Evolutionary conservation across 2,329 filamentous ascomycete genomes (phyloP).

Genomic region (Chalaropsis thielavioides): DNA sequence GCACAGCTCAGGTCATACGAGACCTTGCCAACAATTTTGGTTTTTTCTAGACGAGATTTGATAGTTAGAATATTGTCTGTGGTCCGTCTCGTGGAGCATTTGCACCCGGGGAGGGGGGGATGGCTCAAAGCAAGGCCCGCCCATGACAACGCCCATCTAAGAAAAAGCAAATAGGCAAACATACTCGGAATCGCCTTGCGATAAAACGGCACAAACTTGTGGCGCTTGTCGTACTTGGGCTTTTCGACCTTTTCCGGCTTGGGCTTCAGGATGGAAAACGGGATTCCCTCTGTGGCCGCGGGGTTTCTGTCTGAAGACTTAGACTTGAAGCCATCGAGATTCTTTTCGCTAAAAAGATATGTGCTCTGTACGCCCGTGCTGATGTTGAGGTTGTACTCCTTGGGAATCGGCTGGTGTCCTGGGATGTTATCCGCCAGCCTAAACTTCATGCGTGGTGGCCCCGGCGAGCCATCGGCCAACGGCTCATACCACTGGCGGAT

Average conservation of each 20-base stretch:
- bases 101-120: not conserved
- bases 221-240: conserved; percentile 30
- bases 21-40: conserved; percentile 56
- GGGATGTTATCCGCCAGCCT: conserved; percentile 50
- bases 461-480: conserved; percentile 24
- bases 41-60: conserved; percentile 48
- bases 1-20: conserved; percentile 63
- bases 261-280: conserved; percentile 38
- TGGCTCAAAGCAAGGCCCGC: not conserved
- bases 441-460: conserved; percentile 41
- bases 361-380: conserved; percentile 59
- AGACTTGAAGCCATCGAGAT: conserved; percentile 43
- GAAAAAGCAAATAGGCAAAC: not conserved
- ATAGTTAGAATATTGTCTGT: conserved; percentile 20
- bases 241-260: conserved; percentile 32
- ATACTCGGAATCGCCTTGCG: conserved; percentile 51
- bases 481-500: conserved; percentile 45
- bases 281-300: conserved; percentile 43
- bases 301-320: conserved; percentile 43
- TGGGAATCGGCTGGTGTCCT: conserved; percentile 62
- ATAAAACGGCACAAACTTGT: conserved; percentile 42
- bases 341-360: conserved; percentile 73
- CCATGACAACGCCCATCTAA: no score
- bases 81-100: not conserved
- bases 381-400: conserved; percentile 72